A percentile compares a stretch with the other conserved stretches of the same genome.
Conservation (phyloP, 805 yeast genomes). For the Yamadazyma philogaea region DNA sequence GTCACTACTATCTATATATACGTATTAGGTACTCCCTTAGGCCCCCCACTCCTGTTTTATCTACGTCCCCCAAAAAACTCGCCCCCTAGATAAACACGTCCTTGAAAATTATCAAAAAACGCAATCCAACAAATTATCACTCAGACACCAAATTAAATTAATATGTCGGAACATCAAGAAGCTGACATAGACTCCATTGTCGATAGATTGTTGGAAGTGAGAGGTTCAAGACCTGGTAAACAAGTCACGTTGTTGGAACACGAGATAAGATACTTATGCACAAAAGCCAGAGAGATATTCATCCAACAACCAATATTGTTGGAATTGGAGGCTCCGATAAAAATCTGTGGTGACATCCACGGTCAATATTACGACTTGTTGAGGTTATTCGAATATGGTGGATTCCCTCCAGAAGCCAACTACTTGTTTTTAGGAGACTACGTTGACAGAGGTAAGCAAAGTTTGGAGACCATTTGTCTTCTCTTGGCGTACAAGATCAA, state of each 20-base stretch:
- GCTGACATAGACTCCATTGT: conserved; percentile 96
- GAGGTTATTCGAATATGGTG: conserved; percentile 96
- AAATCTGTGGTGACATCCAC: conserved; percentile 96
- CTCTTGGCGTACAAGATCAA: conserved; percentile 94
- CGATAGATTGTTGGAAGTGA: conserved; percentile 92
- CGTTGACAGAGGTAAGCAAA: conserved; percentile 98
- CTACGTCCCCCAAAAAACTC: neutral
- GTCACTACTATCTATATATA: conserved; percentile 1
- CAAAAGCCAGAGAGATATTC: conserved; percentile 96
- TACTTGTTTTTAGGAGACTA: conserved; percentile 94
- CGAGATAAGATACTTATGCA: conserved; percentile 92
- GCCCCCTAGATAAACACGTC: conserved; percentile 5
- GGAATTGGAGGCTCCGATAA: conserved; percentile 96
- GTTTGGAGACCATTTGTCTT: conserved; percentile 91
- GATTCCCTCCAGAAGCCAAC: conserved; percentile 98
- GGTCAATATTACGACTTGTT: conserved; percentile 96
- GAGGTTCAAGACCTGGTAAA: conserved; percentile 98
- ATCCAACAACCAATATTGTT: conserved; percentile 95
- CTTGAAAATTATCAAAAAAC: neutral
- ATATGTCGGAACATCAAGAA: conserved; percentile 44
- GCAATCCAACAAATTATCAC: neutral
- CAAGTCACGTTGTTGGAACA: conserved; percentile 91
- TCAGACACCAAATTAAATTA: neutral
- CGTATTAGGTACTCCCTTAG: conserved; percentile 1
- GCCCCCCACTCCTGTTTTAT: neutral